These are phyloP conservation scores for Neocallimastix lanati DNA, from an alignment of 192 early-diverging fungal species.

Conservation along the genomic window DNA sequence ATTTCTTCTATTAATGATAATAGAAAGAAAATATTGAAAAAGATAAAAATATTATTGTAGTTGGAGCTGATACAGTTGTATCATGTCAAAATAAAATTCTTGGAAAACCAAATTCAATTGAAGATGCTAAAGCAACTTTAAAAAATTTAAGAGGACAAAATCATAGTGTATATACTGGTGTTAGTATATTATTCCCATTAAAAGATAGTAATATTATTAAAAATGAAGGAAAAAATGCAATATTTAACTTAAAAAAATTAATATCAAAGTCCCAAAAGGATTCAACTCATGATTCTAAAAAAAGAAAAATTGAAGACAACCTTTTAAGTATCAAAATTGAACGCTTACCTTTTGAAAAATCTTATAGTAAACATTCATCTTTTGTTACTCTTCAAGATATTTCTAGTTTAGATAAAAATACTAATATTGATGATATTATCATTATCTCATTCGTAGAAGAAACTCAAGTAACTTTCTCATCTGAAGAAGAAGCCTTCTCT, in stretches of 20 bases:
- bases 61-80: constrained; percentile 73
- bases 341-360: neutral
- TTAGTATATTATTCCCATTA: constrained; percentile 29
- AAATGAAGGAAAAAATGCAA: neutral
- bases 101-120: constrained; percentile 51
- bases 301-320: neutral
- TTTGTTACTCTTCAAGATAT: neutral
- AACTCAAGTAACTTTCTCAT: constrained; percentile 49
- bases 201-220: neutral
- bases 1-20: too few species aligned
- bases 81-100: constrained; percentile 40
- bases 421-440: neutral
- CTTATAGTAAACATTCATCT: neutral
- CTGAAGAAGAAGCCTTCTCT: constrained; percentile 14
- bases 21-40: neutral
- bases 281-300: neutral
- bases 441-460: constrained; percentile 23
- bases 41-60: constrained; percentile 36
- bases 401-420: neutral
- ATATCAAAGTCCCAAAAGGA: neutral
- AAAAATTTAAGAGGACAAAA: constrained; percentile 26
- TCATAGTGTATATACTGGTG: constrained; percentile 59
- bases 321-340: neutral
- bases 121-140: constrained; percentile 45
- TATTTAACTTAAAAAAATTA: neutral